Evolutionary conservation across 2,329 filamentous ascomycete species (phyloP), one percentile per base, ranked within the genome.

Genomic region (Trichoderma koningiopsis): DNA sequence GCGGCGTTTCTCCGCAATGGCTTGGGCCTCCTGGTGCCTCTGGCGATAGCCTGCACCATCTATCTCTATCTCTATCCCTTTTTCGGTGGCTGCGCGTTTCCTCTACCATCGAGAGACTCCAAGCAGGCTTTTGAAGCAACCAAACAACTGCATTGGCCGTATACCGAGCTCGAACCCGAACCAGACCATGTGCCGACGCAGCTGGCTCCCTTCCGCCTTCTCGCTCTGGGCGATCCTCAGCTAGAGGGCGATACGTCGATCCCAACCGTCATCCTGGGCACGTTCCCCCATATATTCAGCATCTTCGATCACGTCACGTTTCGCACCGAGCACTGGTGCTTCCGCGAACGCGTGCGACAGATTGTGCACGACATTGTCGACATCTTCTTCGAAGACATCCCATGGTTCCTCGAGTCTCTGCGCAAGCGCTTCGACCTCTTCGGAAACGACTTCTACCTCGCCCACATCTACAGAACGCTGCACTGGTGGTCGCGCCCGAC

Each of bases 361-460:
- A 81, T 81, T 58, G 77, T 86, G 13, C 88, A 91, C 77, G 87
- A 90, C 71, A 70, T 86, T 0, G 80, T 90, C 67, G 88, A 91
- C 72, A 80, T 93, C 40, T 83, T 85, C 72, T 83, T 88, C 70
- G 85, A 90, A 69, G 94, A 97, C 77, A 81, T 94, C 2, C 89
- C 89, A 7, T 86, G 88, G 73, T 84, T 89, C 22, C 73, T 94
- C 61, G 84, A 89, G 73, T 90, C 89, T 1, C 82, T 86, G 62
- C 87, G 92, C 72, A 99, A 99, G 82, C 86, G 88, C 22, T 79
- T 99, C 73, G 96, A 99, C 79, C 87, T 97, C 2, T 88, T 94
- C 75, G 96, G 96, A 4, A 99, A 99, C 80, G 96, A 99, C 80
- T 92, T 89, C 76, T 99, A 98, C 79, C 87, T 99, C 37, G 93